These are phyloP conservation scores for Ogataea glucozyma DNA, from an alignment of 805 yeast species.

Conservation along the genomic window DNA sequence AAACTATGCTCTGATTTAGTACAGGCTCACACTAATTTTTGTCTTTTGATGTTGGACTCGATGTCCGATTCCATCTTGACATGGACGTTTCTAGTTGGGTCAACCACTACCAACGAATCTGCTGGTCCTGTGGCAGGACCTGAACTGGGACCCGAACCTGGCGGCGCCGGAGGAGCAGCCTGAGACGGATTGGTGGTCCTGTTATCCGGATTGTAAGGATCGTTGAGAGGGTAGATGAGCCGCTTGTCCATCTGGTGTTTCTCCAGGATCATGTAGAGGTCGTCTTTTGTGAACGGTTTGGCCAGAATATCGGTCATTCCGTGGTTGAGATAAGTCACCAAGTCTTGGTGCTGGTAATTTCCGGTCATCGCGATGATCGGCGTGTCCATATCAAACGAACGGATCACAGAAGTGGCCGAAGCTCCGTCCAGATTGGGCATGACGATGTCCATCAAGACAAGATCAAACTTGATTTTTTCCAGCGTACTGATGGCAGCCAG, in stretches of 20 bases:
- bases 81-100: background rate
- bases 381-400: slow-evolving; percentile 79
- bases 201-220: slow-evolving; percentile 22
- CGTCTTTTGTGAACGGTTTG: slow-evolving; percentile 90
- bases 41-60: slow-evolving; percentile 2
- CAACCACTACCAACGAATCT: background rate
- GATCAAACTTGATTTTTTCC: slow-evolving; percentile 69
- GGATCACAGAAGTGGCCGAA: slow-evolving; percentile 84
- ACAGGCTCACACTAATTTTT: too few species aligned
- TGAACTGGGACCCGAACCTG: slow-evolving; percentile 1
- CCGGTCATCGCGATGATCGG: slow-evolving; percentile 97
- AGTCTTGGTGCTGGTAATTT: slow-evolving; percentile 77
- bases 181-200: slow-evolving; percentile 7
- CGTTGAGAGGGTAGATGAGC: slow-evolving; percentile 28
- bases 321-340: slow-evolving; percentile 75
- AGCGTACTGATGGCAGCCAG: slow-evolving; percentile 78
- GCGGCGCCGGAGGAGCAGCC: too few species aligned
- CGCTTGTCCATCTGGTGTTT: slow-evolving; percentile 61
- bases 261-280: slow-evolving; percentile 72
- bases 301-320: slow-evolving; percentile 94
- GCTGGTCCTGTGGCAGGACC: background rate
- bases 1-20: too few species aligned
- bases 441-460: slow-evolving; percentile 83
- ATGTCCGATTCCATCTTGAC: slow-evolving; percentile 5
- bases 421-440: slow-evolving; percentile 90